Conservation (phyloP, 371 early-diverging fungal species). For the Syncephalastrum racemosum region DNA sequence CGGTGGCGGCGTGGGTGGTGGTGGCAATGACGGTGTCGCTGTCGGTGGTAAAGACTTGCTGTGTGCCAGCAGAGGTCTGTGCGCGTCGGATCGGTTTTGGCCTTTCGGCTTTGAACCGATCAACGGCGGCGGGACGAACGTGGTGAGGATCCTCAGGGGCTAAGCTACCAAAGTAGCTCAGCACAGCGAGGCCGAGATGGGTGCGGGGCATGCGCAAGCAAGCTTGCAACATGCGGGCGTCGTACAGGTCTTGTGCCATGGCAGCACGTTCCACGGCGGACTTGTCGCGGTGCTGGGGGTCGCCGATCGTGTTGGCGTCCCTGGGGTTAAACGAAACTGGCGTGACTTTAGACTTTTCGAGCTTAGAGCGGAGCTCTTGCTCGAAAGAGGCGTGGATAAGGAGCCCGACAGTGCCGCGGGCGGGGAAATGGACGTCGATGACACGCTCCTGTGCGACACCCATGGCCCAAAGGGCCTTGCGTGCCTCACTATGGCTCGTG, state of each 20-base stretch:
- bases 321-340: neutral
- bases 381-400: constrained; percentile 3
- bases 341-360: neutral
- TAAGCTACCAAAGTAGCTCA: neutral
- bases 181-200: neutral
- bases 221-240: constrained; percentile 1
- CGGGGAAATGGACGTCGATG: constrained; percentile 14
- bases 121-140: too few species aligned
- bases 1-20: too few species aligned
- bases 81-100: too few species aligned
- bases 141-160: too few species aligned
- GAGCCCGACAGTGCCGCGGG: constrained; percentile 1
- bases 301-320: neutral
- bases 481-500: constrained; percentile 3
- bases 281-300: neutral
- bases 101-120: too few species aligned
- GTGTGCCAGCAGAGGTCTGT: too few species aligned
- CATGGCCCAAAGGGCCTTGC: neutral
- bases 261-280: too few species aligned
- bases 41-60: too few species aligned
- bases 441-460: constrained; percentile 1
- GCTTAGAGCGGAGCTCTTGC: neutral
- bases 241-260: neutral
- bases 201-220: neutral
- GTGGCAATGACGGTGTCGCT: too few species aligned